Evolutionary conservation across 257 asterid genomes (phyloP), one percentile per base, ranked within the genome.

Genomic region (Jacaranda mimosifolia): DNA sequence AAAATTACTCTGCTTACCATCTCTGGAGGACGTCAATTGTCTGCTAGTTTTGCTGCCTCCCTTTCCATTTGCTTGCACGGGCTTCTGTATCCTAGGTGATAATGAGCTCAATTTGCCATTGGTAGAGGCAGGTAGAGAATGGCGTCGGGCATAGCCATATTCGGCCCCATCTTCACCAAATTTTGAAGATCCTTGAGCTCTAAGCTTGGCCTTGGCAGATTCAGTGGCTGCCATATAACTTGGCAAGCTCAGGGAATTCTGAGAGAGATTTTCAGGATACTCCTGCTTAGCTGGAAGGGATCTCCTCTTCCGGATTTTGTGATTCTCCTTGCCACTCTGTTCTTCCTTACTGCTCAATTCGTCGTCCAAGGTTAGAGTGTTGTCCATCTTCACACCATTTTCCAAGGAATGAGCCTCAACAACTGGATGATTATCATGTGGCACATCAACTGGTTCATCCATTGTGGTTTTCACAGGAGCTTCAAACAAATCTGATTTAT

Each of bases 121-220:
- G 75, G 85, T 74, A 1, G 87, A 76, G 51, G 91, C 84, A 3
- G 98, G 97, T 13, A 92, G 88, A 84, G 97, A 94, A 87, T 92
- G 97, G 40, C 98, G 92, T 7, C 98, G 86, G 14, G 76, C 77
- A 53, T 79, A 74, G 43, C 83, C 89, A 83, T 84, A 79, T 67
- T 89, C 96, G 59, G 81, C 70, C 18, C 60, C 91, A n/a, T 90
- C 96, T 77, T 87, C 99, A 53, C 57, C 85, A 51, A 83, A n/a
- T 78, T 82, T 89, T 9, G 84, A 62, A 72, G 96, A 71, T 7
- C 89, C 97, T 79, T 93, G 96, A 56, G 93, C 87, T 87, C 92
- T 90, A 62, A 95, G 99, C 89, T 93, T 95, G 40, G 98, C 99
- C 84, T 93, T 95, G 18, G 97, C 99, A 62, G 98, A 95, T 82